Evolutionary conservation across 139 green algal genomes (phyloP).

Genomic region (Chlamydomonas asymmetrica): DNA sequence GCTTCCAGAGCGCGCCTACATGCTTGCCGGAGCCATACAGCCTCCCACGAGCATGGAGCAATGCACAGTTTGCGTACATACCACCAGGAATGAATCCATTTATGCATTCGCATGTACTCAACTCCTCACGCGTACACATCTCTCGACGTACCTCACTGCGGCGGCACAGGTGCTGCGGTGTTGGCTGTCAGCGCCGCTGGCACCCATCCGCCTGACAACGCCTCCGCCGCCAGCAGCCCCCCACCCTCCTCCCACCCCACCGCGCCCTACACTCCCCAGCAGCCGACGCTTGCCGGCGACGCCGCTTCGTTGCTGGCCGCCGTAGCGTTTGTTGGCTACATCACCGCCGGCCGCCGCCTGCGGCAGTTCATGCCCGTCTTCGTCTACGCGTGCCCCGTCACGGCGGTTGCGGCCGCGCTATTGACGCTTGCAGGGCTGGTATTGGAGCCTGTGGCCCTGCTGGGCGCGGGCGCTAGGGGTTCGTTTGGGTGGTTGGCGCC

Average conservation of each 20-base stretch:
- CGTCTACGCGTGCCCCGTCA: constrained; percentile 76
- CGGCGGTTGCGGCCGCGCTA: constrained; percentile 20
- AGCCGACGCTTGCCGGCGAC: constrained; percentile 65
- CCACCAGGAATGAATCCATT: too few relatives aligned
- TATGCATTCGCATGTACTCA: too few relatives aligned
- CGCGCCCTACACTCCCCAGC: too few relatives aligned
- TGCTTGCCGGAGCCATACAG: too few relatives aligned
- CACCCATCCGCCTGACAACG: constrained; percentile 10
- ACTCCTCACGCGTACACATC: too few relatives aligned
- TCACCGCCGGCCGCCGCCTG: constrained; percentile 37
- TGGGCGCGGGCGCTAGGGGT: constrained; percentile 28
- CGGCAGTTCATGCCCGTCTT: constrained; percentile 75
- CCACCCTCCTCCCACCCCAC: too few relatives aligned
- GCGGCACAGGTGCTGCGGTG: constrained; percentile 42
- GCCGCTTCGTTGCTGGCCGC: constrained; percentile 50
- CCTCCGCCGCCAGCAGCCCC: too few relatives aligned
- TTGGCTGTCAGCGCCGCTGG: constrained; percentile 38
- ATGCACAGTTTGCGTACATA: too few relatives aligned
- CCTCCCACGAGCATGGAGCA: too few relatives aligned
- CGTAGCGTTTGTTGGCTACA: constrained; percentile 38
- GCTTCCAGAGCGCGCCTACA: too few relatives aligned
- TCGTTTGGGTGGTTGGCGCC: constrained; percentile 61
- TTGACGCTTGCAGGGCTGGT: constrained; percentile 10
- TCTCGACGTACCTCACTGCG: too few relatives aligned
- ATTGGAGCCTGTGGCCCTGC: constrained; percentile 34